Base-by-base conservation (phyloP, 2,329 filamentous ascomycete genomes). In the Hypoxylon sp. region DNA sequence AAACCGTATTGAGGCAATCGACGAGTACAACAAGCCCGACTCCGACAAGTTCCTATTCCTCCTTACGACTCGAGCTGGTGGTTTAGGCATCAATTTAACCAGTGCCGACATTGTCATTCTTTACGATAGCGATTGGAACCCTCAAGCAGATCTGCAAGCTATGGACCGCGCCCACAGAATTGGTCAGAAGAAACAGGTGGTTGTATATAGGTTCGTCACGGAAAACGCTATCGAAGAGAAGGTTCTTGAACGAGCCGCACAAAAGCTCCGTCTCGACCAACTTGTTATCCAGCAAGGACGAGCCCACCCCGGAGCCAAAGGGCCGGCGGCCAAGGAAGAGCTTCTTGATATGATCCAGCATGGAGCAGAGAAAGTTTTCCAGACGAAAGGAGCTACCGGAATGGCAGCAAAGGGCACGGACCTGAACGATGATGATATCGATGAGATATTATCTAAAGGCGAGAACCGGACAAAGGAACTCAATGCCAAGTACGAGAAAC, bases 91-190 rank as follows among this genome's bases (percentile, higher is more conserved):
- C 85, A 99, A 99, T 79, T 84, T 99, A 78, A 99, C 96, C 0
- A 91, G 88, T 67, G 96, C 96, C 62, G 96, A 99, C 75, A 97
- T 98, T 76, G 96, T 99, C 65, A 89, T 99, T 31, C 88, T 99
- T 5, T 99, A 96, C 77, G 96, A 99, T 80, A 98, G 94, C 75
- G 96, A 99, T 79, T 99, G 96, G 96, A 98, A 98, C 77, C 96
- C 96, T 9, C 96, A 99, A 81, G 96, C 96, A 17, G 96, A 99
- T 89, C 83, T 99, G 66, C 96, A 99, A 81, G 96, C 96, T 63
- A 99, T 99, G 96, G 96, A 99, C 77, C 93, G 96, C 78, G 96
- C 96, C 57, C 96, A 99, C 83, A 94, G 96, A 83, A 99, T 99
- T 74, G 96, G 96, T 42, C 96, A 99, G 82, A 99, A 94, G 4